These are phyloP conservation scores for Pichia cephalocereana DNA, from an alignment of 805 yeast species.

Conservation along the genomic window DNA sequence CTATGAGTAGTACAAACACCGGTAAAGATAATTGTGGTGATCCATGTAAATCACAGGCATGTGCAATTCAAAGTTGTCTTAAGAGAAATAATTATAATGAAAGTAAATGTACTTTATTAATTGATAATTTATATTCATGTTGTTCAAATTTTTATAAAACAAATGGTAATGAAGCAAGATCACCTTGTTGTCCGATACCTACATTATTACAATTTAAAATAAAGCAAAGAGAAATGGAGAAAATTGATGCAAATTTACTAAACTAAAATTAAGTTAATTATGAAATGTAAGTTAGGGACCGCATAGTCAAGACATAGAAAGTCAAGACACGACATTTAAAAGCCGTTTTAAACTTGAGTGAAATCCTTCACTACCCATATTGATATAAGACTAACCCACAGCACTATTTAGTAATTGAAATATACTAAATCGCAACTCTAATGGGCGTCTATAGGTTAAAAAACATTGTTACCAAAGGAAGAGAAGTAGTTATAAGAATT, in stretches of 20 bases:
- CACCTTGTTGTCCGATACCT: conserved; percentile 76
- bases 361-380: conserved; percentile 21
- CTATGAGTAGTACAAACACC: too few relatives aligned
- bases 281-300: conserved; percentile 62
- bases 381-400: conserved; percentile 85
- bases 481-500: not conserved
- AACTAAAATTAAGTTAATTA: too few relatives aligned
- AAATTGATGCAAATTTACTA: conserved; percentile 46
- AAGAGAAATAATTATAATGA: conserved; percentile 57
- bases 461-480: conserved; percentile 22
- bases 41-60: conserved; percentile 72
- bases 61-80: conserved; percentile 78
- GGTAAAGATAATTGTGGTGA: conserved; percentile 13
- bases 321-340: conserved; percentile 43
- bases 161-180: conserved; percentile 48
- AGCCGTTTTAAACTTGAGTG: conserved; percentile 39
- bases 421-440: conserved; percentile 57
- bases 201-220: conserved; percentile 52
- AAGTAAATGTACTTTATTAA: conserved; percentile 57
- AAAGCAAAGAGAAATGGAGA: conserved; percentile 49
- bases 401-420: conserved; percentile 60
- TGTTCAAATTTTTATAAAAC: conserved; percentile 57
- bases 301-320: conserved; percentile 45
- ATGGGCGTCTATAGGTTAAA: conserved; percentile 65
- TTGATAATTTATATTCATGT: conserved; percentile 67